Conservation (phyloP, 2,329 filamentous ascomycete species). For the Penicillium oxalicum region DNA sequence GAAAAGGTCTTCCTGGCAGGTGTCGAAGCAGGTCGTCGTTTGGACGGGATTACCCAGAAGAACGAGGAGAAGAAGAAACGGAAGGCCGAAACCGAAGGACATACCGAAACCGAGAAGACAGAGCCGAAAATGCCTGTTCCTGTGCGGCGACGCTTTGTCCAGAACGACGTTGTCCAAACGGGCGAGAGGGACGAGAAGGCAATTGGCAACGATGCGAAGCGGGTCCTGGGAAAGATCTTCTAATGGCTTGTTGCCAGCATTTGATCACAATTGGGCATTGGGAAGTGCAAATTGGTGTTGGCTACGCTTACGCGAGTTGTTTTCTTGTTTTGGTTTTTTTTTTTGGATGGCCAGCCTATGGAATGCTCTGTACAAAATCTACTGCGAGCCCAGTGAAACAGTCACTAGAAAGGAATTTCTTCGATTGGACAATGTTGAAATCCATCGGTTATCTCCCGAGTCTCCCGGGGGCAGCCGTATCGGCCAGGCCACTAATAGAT, state of each 20-base stretch:
- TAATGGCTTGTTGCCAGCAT: conserved; percentile 11
- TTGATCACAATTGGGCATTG: no score
- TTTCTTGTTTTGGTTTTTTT: no score
- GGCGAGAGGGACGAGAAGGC: conserved; percentile 14
- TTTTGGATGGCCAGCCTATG: no score
- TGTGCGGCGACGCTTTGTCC: conserved; percentile 37
- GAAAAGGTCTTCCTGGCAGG: conserved; percentile 41
- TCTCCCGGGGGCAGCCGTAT: no score
- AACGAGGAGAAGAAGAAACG: conserved; percentile 36
- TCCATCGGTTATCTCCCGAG: no score
- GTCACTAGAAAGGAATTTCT: no score
- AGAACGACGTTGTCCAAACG: conserved; percentile 37
- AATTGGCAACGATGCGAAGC: conserved; percentile 37
- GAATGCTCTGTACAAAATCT: no score
- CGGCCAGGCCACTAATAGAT: no score
- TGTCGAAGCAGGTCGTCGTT: conserved; percentile 37
- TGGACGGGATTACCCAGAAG: conserved; percentile 42
- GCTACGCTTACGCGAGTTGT: no score
- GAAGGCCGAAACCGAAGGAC: conserved; percentile 17
- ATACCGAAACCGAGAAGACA: not conserved
- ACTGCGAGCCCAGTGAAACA: no score
- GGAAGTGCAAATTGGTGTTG: no score
- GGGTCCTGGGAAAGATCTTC: conserved; percentile 44
- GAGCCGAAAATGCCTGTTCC: conserved; percentile 15
- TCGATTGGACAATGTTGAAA: no score